These are phyloP conservation scores for Plasmodium berghei DNA, from an alignment of 169 alveolate species.

Conservation along the genomic window DNA sequence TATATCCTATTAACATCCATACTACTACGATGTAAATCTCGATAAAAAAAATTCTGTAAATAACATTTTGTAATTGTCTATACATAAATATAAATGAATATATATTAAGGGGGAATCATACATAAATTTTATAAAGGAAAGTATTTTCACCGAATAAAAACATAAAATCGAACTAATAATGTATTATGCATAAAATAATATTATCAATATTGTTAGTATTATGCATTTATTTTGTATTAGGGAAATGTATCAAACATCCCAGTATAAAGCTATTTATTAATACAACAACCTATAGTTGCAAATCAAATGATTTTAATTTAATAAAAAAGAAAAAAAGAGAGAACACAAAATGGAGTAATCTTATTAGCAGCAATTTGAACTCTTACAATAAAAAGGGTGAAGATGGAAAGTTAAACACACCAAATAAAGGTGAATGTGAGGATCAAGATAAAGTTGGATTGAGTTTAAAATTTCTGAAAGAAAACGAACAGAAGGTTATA, in stretches of 20 bases:
- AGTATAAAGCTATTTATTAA: neutral
- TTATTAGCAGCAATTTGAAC: neutral
- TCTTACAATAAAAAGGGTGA: neutral
- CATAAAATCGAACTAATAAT: neutral
- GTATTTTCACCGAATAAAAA: no score
- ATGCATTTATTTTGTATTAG: slow-evolving; percentile 21
- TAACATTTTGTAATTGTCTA: no score
- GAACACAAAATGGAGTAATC: neutral
- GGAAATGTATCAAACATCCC: slow-evolving; percentile 12
- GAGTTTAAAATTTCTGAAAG: slow-evolving; percentile 41
- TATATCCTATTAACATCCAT: no score
- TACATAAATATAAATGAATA: neutral
- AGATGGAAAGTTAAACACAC: neutral
- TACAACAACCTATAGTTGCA: neutral
- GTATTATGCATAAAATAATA: slow-evolving; percentile 27
- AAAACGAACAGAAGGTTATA: slow-evolving; percentile 41
- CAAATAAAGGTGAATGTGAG: neutral
- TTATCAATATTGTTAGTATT: slow-evolving; percentile 3
- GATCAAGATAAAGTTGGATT: slow-evolving; percentile 19
- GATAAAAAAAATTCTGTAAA: no score
- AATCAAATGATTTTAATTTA: neutral
- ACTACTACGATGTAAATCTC: no score
- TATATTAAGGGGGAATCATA: neutral
- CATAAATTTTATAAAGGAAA: neutral
- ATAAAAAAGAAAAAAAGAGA: neutral